Base-by-base conservation (phyloP, 805 yeast species). In the Metschnikowia peoriensis region DNA sequence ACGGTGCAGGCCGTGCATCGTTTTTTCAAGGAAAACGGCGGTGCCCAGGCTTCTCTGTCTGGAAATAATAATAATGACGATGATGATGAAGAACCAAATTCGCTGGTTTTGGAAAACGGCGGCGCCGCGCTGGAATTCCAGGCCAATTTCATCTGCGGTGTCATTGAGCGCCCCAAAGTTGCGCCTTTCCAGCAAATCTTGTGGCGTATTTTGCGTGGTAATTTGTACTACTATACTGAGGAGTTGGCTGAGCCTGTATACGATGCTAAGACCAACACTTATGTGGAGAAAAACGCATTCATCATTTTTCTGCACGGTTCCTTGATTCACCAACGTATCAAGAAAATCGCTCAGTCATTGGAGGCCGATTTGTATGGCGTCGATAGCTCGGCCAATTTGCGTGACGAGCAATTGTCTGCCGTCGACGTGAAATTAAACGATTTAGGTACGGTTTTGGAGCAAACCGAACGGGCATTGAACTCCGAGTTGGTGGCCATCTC, bases 121-220 rank as follows among this genome's bases (percentile, higher is more conserved):
- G 65, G 66, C 14, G 57, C 53, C 14, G 57, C 53, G 4, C 50
- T 53, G 9, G 59, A 57, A 32, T 54, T 71, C 57, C 73, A 76
- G 29, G 45, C 62, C 37, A 45, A 76, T 71, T 83, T 85, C 57
- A 81, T 88, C 46, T 82, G 94, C 8, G 99, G 98, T 48, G 92
- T 93, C 12, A 85, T 94, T 44, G 79, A 84, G 42, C 80, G 94
- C 61, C 81, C 76, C 10, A 88, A 87, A 63, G 77, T 90, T 28
- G 81, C 79, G 14, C 76, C 86, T 1, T 75, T 94, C 56, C 91
- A 91, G 66, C 88, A 84, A 62, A 89, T 94, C 51, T 72, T 91
- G 45, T 94, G 97, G 96, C 82, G 99, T 71, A 84, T 90, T 16
- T 79, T 93, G 57, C 84, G 99, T 68, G 99, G 99, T 64, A 94